Conservation (phyloP, 345 rosid genomes). For the Raphanus sativus region DNA sequence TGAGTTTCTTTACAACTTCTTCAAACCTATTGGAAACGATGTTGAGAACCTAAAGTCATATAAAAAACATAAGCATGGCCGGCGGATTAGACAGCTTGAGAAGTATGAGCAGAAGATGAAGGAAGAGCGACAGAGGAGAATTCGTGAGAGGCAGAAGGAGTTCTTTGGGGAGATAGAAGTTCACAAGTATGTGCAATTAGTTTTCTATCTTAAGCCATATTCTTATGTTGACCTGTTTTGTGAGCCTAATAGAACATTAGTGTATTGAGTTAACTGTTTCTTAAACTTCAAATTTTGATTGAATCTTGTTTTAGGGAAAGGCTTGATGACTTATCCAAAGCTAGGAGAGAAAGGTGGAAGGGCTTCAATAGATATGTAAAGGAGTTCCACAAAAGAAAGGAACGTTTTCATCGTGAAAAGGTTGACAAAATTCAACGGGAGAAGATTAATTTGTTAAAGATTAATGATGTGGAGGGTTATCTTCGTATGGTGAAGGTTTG, state of each 20-base stretch:
- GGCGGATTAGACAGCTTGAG: slow-evolving; percentile 87
- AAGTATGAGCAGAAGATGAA: slow-evolving; percentile 84
- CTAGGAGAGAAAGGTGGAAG: slow-evolving; percentile 86
- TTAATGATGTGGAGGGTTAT: slow-evolving; percentile 96
- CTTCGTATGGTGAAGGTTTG: slow-evolving; percentile 93
- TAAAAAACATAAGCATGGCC: slow-evolving; percentile 88
- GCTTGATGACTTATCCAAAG: slow-evolving; percentile 76
- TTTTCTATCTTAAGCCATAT: background rate
- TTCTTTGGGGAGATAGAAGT: slow-evolving; percentile 88
- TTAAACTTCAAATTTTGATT: background rate
- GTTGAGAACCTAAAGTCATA: slow-evolving; percentile 69
- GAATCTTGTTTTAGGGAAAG: slow-evolving; percentile 62
- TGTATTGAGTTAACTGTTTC: background rate
- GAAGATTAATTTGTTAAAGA: slow-evolving; percentile 87
- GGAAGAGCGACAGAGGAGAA: slow-evolving; percentile 93
- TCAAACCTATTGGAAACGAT: slow-evolving; percentile 70
- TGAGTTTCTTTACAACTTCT: slow-evolving; percentile 72
- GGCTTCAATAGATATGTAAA: slow-evolving; percentile 82
- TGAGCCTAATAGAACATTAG: background rate
- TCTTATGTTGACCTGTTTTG: background rate
- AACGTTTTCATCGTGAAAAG: slow-evolving; percentile 87
- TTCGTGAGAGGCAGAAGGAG: slow-evolving; percentile 94
- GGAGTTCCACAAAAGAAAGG: slow-evolving; percentile 92
- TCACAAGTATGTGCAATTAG: slow-evolving; percentile 60
- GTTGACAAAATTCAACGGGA: slow-evolving; percentile 93